Percentiles rank a stretch among this genome's conserved stretches.
Conservation (phyloP, 2,329 filamentous ascomycete genomes). For the Claviceps maximensis region DNA sequence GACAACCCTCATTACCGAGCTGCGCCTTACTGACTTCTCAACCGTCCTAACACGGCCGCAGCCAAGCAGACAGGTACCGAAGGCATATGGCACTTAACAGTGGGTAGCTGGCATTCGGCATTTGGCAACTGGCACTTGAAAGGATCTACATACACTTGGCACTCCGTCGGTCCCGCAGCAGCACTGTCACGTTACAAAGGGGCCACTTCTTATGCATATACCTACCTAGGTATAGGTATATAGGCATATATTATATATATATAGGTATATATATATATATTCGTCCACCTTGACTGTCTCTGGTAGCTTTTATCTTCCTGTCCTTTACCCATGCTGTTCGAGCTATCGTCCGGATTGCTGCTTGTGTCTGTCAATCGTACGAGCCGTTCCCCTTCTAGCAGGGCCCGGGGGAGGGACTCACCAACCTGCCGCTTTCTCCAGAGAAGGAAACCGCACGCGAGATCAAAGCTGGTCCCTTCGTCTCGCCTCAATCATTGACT, state of each 20-base stretch:
- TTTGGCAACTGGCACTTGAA: background rate
- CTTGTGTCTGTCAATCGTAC: background rate
- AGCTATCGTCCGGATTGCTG: background rate
- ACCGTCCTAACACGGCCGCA: background rate
- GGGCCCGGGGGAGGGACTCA: background rate
- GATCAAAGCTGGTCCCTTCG: background rate
- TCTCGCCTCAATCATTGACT: background rate
- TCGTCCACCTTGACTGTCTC: background rate
- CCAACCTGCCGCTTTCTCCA: background rate
- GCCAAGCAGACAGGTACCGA: background rate
- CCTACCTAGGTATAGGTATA: too few species aligned
- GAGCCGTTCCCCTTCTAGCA: background rate
- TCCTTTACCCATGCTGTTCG: background rate
- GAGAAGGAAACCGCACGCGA: background rate
- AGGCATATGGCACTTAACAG: background rate
- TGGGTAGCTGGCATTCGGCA: background rate
- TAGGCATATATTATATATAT: too few species aligned
- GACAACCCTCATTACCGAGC: background rate
- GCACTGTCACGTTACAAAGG: background rate
- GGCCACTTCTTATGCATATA: background rate
- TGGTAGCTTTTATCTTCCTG: background rate
- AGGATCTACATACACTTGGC: background rate
- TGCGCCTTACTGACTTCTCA: background rate
- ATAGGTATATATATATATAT: too few species aligned
- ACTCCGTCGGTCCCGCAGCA: background rate